These are phyloP conservation scores for Dissoconium aciculare DNA, from an alignment of 2,329 filamentous ascomycete species.

Conservation along the genomic window DNA sequence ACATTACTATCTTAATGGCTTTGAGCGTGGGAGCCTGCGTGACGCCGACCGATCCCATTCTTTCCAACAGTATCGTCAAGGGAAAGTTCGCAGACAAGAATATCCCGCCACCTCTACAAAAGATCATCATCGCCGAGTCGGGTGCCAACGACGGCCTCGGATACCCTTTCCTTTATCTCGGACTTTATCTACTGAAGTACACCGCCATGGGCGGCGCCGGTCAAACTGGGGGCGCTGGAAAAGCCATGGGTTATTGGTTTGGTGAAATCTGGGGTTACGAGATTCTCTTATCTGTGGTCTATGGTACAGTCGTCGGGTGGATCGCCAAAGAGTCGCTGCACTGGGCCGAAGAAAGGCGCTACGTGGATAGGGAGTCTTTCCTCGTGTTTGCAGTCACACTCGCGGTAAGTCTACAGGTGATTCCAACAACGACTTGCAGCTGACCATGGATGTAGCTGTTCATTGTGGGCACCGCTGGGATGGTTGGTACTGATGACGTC, in stretches of 20 bases:
- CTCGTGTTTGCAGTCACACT: conserved; percentile 74
- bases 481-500: conserved; percentile 80
- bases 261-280: conserved; percentile 74
- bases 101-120: conserved; percentile 65
- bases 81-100: conserved; percentile 87
- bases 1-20: conserved; percentile 59
- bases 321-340: conserved; percentile 67
- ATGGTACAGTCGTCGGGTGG: conserved; percentile 66
- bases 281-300: conserved; percentile 62
- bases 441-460: conserved; percentile 43
- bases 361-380: conserved; percentile 76
- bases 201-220: conserved; percentile 42
- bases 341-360: conserved; percentile 67
- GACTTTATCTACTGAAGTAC: conserved; percentile 71
- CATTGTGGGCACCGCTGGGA: conserved; percentile 70
- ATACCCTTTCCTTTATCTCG: conserved; percentile 77
- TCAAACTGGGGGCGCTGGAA: conserved; percentile 43
- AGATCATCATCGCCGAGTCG: conserved; percentile 52
- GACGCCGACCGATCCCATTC: conserved; percentile 79
- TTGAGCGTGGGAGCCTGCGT: conserved; percentile 71
- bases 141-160: conserved; percentile 81
- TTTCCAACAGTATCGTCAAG: conserved; percentile 84
- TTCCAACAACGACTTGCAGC: conserved; percentile 1
- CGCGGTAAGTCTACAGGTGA: conserved; percentile 37
- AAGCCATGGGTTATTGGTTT: conserved; percentile 68